Evolutionary conservation across 73 alveolate genomes (phyloP).

Genomic region (Symbiodinium pilosum): DNA sequence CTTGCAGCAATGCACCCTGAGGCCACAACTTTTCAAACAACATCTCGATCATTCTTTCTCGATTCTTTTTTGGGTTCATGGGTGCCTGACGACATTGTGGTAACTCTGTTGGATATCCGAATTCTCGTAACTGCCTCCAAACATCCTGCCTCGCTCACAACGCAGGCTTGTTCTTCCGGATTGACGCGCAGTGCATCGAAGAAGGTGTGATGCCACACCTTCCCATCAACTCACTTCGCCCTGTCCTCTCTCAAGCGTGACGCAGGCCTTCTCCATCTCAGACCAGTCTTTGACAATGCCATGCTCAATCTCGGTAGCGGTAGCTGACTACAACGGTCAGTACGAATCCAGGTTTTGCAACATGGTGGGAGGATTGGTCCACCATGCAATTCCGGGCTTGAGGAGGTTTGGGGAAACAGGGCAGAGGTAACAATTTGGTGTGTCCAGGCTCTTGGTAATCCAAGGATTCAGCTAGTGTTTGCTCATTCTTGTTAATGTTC

Average conservation of each 20-base stretch:
- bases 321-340: neutral
- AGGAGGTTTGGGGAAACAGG: no score
- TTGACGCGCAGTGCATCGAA: slow-evolving; percentile 97
- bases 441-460: no score
- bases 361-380: no score
- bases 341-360: no score
- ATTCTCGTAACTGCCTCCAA: neutral
- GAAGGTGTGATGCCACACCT: slow-evolving; percentile 97
- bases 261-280: slow-evolving; percentile 97
- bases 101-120: neutral
- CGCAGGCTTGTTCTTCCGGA: slow-evolving; percentile 98
- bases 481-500: no score
- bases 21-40: slow-evolving; percentile 96
- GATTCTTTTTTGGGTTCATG: slow-evolving; percentile 97
- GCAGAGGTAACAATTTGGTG: no score
- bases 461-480: no score
- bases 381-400: no score
- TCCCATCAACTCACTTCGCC: no score
- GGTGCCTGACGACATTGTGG: slow-evolving; percentile 95
- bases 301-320: slow-evolving; percentile 96
- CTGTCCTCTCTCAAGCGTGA: neutral
- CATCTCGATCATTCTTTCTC: slow-evolving; percentile 97
- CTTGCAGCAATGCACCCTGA: no score
- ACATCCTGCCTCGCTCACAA: slow-evolving; percentile 96
- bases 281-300: slow-evolving; percentile 98